These are phyloP conservation scores for Saccharomycopsis crataegensis DNA, from an alignment of 1,139 yeast species.

Conservation along the genomic window DNA sequence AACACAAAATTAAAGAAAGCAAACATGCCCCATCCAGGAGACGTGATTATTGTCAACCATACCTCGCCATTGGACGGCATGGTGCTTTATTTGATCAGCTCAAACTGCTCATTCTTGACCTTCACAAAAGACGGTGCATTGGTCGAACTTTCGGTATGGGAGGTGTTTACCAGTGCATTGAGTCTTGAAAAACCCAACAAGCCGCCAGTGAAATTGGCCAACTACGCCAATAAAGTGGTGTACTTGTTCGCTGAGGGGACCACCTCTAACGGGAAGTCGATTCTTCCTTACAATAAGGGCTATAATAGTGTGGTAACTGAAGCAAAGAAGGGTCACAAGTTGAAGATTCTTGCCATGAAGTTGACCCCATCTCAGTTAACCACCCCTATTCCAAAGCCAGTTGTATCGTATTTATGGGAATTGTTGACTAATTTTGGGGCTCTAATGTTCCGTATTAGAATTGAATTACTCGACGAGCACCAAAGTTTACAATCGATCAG, in stretches of 20 bases:
- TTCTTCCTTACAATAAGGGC: conserved; percentile 35
- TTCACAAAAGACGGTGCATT: background rate
- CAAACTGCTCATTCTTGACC: conserved; percentile 1
- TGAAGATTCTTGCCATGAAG: conserved; percentile 11
- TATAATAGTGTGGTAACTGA: background rate
- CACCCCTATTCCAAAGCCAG: conserved; percentile 15
- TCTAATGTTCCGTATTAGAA: conserved; percentile 6
- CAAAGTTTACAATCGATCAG: conserved; percentile 4
- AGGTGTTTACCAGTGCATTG: background rate
- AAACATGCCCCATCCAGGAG: conserved; percentile 36
- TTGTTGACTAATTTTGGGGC: conserved; percentile 4
- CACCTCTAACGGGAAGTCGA: conserved; percentile 55
- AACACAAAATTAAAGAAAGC: conserved; percentile 29
- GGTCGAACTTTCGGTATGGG: background rate
- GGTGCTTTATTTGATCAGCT: conserved; percentile 25
- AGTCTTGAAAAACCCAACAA: background rate
- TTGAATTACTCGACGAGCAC: conserved; percentile 4
- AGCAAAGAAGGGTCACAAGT: background rate
- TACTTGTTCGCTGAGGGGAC: conserved; percentile 62
- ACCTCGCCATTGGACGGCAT: conserved; percentile 48
- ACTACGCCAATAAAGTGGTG: conserved; percentile 22
- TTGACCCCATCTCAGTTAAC: conserved; percentile 12
- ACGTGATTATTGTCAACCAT: conserved; percentile 45
- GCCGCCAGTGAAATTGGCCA: background rate
- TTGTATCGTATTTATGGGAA: conserved; percentile 1